These are phyloP conservation scores for Alliaria petiolata DNA, from an alignment of 345 rosid species.

Conservation along the genomic window DNA sequence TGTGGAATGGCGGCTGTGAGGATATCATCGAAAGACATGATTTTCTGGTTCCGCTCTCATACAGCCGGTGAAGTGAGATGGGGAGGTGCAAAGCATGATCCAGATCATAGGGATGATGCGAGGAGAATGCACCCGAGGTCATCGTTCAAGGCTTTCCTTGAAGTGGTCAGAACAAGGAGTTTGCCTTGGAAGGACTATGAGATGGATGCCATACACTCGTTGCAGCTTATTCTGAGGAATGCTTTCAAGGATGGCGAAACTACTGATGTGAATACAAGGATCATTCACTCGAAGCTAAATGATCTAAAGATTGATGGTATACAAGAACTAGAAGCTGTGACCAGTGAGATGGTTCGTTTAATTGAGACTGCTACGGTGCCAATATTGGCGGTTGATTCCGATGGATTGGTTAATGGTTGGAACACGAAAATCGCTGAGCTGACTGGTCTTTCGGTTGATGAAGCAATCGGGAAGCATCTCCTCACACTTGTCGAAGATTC, in stretches of 20 bases:
- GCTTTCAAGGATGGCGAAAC: constrained; percentile 58
- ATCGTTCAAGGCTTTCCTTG: constrained; percentile 92
- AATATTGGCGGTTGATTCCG: constrained; percentile 82
- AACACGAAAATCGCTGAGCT: constrained; percentile 84
- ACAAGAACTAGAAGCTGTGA: constrained; percentile 92
- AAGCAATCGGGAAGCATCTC: constrained; percentile 82
- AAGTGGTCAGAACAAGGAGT: constrained; percentile 82
- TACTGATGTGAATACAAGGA: constrained; percentile 39
- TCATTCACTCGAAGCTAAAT: constrained; percentile 58
- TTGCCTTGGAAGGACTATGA: constrained; percentile 94
- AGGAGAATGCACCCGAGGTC: constrained; percentile 96
- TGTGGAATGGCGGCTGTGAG: constrained; percentile 99
- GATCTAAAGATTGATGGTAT: constrained; percentile 80
- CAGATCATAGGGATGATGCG: constrained; percentile 67
- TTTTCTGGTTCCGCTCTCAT: constrained; percentile 92
- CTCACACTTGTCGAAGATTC: constrained; percentile 85
- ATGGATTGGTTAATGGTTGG: constrained; percentile 93
- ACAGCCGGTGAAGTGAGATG: constrained; percentile 84
- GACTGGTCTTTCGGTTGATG: constrained; percentile 76
- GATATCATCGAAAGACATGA: constrained; percentile 63
- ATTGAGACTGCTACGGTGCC: constrained; percentile 95
- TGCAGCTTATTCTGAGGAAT: constrained; percentile 90
- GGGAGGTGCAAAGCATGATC: constrained; percentile 97
- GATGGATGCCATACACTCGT: constrained; percentile 96
- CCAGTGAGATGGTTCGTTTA: constrained; percentile 90